Evolutionary conservation across 192 early-diverging fungal species (phyloP).

Genomic region (Chytriomyces sp.): DNA sequence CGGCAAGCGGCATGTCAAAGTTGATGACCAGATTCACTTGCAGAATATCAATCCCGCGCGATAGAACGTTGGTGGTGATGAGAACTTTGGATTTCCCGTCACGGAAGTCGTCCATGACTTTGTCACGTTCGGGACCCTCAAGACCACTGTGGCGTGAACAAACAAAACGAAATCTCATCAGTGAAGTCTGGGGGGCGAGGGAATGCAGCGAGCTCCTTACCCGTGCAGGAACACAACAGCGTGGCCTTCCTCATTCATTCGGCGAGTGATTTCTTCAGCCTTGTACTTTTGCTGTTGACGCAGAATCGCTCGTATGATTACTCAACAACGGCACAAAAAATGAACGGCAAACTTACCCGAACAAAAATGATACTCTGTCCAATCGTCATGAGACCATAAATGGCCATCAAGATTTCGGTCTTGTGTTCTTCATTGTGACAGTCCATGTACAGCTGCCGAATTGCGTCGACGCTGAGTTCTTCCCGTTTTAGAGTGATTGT

Average conservation of each 20-base stretch:
- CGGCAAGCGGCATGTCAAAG: conserved; percentile 89
- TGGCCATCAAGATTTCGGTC: conserved; percentile 53
- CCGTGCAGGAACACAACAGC: conserved; percentile 85
- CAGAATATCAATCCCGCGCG: conserved; percentile 96
- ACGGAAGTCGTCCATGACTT: conserved; percentile 92
- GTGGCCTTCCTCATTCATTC: conserved; percentile 84
- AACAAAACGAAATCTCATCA: background rate
- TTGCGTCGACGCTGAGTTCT: conserved; percentile 91
- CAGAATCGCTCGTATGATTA: background rate
- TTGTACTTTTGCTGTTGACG: conserved; percentile 69
- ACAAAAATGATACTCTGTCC: conserved; percentile 98
- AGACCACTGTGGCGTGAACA: conserved; percentile 46
- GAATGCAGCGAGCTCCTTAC: background rate
- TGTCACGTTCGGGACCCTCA: conserved; percentile 79
- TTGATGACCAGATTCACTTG: conserved; percentile 97
- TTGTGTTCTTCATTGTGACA: conserved; percentile 82
- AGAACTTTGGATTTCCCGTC: conserved; percentile 88
- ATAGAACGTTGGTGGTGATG: conserved; percentile 95
- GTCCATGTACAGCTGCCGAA: conserved; percentile 98
- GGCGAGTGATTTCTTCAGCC: conserved; percentile 76
- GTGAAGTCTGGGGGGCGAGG: background rate
- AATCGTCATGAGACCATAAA: conserved; percentile 81
- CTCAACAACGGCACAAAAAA: conserved; percentile 7
- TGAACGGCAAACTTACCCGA: conserved; percentile 55
- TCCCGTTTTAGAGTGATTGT: conserved; percentile 82